These are phyloP conservation scores for Colletotrichum sp. DNA, from an alignment of 2,329 filamentous ascomycete species.

Conservation along the genomic window DNA sequence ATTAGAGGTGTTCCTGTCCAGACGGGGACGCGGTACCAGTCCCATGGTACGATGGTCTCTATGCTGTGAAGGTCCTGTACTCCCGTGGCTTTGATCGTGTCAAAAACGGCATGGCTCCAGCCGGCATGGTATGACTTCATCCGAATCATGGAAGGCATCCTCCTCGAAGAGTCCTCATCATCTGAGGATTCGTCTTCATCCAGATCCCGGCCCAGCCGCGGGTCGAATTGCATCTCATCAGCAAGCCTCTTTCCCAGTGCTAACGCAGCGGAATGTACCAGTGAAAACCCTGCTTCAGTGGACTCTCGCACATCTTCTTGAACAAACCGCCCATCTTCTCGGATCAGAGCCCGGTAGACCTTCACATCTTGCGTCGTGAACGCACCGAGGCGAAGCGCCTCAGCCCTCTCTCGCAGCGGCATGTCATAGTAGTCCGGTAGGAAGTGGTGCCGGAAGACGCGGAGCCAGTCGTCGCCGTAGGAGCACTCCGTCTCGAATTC, in stretches of 20 bases:
- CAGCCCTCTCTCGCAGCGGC: background rate
- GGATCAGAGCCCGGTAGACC: background rate
- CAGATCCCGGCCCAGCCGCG: background rate
- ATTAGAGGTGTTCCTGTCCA: no score
- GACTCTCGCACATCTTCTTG: background rate
- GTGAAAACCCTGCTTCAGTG: background rate
- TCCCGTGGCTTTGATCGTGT: rapidly evolving
- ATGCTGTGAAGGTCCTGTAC: no score
- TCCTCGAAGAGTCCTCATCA: no score
- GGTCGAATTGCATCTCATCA: background rate
- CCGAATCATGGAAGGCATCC: no score
- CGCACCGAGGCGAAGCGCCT: background rate
- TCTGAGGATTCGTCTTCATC: background rate
- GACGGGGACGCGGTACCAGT: no score
- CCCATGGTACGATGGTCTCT: no score
- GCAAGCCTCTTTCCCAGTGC: background rate
- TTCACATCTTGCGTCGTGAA: background rate
- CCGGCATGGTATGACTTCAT: no score
- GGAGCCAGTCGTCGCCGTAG: background rate
- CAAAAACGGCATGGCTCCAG: no score
- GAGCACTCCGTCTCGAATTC: background rate
- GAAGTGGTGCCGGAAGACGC: background rate
- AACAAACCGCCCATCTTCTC: rapidly evolving
- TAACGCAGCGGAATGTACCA: background rate
- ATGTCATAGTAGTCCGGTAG: background rate